These are phyloP conservation scores for Zychaea mexicana DNA, from an alignment of 371 early-diverging fungal species.

Conservation along the genomic window DNA sequence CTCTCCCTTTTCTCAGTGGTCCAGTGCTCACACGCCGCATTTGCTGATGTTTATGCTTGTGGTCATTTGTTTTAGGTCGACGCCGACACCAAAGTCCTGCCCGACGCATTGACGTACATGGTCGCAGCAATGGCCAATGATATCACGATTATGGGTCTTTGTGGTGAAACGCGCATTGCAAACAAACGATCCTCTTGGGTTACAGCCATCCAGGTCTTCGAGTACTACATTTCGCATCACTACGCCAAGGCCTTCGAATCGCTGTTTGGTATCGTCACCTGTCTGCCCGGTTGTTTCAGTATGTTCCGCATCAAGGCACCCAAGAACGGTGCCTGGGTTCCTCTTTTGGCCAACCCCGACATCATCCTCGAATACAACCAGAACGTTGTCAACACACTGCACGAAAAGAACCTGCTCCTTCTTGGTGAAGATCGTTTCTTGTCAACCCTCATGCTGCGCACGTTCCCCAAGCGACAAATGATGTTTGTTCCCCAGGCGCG, in stretches of 20 bases:
- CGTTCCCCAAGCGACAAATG: slow-evolving; percentile 90
- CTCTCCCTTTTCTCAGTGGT: too few relatives aligned
- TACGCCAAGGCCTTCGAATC: slow-evolving; percentile 94
- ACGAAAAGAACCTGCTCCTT: slow-evolving; percentile 92
- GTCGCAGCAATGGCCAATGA: slow-evolving; percentile 85
- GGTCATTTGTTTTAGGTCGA: slow-evolving; percentile 64
- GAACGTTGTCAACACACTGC: slow-evolving; percentile 90
- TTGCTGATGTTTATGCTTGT: too few relatives aligned
- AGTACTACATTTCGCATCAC: slow-evolving; percentile 97
- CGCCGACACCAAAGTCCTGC: slow-evolving; percentile 91
- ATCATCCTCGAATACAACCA: slow-evolving; percentile 91
- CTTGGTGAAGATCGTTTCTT: slow-evolving; percentile 97
- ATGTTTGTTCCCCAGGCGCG: slow-evolving; percentile 93
- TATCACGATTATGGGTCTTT: slow-evolving; percentile 81
- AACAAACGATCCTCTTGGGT: slow-evolving; percentile 76
- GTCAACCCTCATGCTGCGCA: slow-evolving; percentile 92
- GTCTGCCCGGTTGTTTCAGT: slow-evolving; percentile 96
- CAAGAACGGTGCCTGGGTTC: slow-evolving; percentile 79
- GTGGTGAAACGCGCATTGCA: slow-evolving; percentile 87
- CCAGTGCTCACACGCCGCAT: too few relatives aligned
- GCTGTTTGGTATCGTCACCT: slow-evolving; percentile 97
- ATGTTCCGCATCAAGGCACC: slow-evolving; percentile 87
- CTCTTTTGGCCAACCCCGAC: slow-evolving; percentile 87
- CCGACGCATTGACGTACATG: slow-evolving; percentile 77
- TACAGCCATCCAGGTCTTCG: slow-evolving; percentile 76